phyloP scores from a whole-genome alignment of 805 yeast genomes.

The Kodamaea restingae region DNA sequence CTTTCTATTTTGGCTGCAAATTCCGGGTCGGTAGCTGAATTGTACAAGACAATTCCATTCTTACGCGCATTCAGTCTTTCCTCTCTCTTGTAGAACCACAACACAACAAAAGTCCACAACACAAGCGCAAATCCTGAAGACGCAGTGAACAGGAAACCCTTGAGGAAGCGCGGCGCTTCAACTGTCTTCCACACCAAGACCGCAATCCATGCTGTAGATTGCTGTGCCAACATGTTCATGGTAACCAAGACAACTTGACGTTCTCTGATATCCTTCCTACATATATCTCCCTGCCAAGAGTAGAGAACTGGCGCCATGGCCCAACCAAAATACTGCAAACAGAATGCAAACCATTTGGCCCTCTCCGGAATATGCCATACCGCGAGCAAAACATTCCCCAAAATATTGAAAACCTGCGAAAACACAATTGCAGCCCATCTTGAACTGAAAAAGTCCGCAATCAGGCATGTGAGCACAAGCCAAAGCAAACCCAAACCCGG shows the following conservation, averaged over 20 bases:
- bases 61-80: constrained; percentile 30
- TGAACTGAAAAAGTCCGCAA: constrained; percentile 37
- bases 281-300: constrained; percentile 54
- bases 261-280: constrained; percentile 53
- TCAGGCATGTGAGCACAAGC: constrained; percentile 33
- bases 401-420: constrained; percentile 51
- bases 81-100: constrained; percentile 41
- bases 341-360: constrained; percentile 66
- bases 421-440: constrained; percentile 53
- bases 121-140: constrained; percentile 43
- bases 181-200: constrained; percentile 52
- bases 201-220: constrained; percentile 52
- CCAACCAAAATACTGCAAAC: constrained; percentile 58
- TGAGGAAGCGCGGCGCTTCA: constrained; percentile 53
- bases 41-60: constrained; percentile 31
- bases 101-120: constrained; percentile 48
- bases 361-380: constrained; percentile 53
- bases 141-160: constrained; percentile 53
- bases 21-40: constrained; percentile 20
- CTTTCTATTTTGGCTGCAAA: constrained; percentile 7
- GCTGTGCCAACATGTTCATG: constrained; percentile 52
- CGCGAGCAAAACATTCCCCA: constrained; percentile 53
- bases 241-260: constrained; percentile 55
- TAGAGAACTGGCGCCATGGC: constrained; percentile 60
- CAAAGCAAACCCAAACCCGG: constrained; percentile 43